Evolutionary conservation across 495 filamentous ascomycete species (phyloP).

Genomic region (Aspergillus sclerotiicarbonarius): DNA sequence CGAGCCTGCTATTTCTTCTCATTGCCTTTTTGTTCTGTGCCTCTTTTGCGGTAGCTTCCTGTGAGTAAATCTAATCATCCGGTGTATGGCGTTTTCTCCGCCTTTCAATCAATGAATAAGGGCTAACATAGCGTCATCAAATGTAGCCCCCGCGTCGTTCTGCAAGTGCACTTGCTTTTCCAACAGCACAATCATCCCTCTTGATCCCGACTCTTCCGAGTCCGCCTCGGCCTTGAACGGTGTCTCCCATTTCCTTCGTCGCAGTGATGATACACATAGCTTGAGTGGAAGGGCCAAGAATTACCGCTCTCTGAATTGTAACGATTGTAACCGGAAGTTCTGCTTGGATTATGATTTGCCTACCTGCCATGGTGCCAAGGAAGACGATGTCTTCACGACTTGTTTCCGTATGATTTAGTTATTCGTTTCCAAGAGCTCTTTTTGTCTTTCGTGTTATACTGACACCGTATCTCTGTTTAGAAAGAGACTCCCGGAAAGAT

Average conservation of each 20-base stretch:
- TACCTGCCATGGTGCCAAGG: slow-evolving; percentile 79
- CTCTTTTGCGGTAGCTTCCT: slow-evolving; percentile 30
- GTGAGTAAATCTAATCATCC: slow-evolving; percentile 19
- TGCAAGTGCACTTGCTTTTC: slow-evolving; percentile 97
- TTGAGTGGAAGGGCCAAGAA: slow-evolving; percentile 25
- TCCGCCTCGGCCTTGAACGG: slow-evolving; percentile 22
- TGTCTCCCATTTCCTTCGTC: slow-evolving; percentile 27
- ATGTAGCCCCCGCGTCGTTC: slow-evolving; percentile 68
- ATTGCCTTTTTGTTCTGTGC: slow-evolving; percentile 24
- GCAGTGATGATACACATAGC: slow-evolving; percentile 14
- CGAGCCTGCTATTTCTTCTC: slow-evolving; percentile 21
- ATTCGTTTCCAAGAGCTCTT: not conserved
- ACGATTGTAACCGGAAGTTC: slow-evolving; percentile 87
- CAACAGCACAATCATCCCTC: slow-evolving; percentile 83
- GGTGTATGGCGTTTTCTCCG: not conserved
- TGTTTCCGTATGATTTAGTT: slow-evolving; percentile 70
- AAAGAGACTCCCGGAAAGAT: slow-evolving; percentile 87
- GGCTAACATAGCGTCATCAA: slow-evolving; percentile 13
- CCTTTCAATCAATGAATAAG: not conserved
- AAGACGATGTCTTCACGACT: slow-evolving; percentile 82
- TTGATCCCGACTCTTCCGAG: slow-evolving; percentile 30
- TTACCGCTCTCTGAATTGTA: slow-evolving; percentile 58
- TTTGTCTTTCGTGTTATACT: slow-evolving; percentile 13
- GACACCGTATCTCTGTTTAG: slow-evolving; percentile 34
- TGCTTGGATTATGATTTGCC: slow-evolving; percentile 82